These are phyloP conservation scores for Zymoseptoria tritici DNA, from an alignment of 2,329 filamentous ascomycete species.

Conservation along the genomic window DNA sequence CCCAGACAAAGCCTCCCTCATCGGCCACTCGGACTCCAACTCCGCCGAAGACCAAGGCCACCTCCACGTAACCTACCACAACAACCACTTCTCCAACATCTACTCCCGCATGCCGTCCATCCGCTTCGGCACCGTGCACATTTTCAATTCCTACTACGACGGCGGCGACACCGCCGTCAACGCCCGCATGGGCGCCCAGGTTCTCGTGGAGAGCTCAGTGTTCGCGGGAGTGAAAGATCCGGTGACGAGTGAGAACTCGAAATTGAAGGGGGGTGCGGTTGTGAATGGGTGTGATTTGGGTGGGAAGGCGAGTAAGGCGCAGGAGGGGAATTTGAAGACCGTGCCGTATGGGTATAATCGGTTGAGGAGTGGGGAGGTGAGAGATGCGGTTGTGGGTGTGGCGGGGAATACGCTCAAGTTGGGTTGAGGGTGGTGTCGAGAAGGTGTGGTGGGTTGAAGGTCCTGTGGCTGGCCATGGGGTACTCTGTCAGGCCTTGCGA, in stretches of 20 bases:
- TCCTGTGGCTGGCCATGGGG: background rate
- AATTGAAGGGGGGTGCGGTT: constrained; percentile 32
- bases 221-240: constrained; percentile 30
- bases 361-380: constrained; percentile 30
- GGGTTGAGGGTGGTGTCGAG: constrained; percentile 3
- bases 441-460: background rate
- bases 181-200: constrained; percentile 36
- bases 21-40: constrained; percentile 56
- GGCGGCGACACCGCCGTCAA: constrained; percentile 34
- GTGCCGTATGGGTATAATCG: constrained; percentile 31
- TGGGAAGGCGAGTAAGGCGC: constrained; percentile 26
- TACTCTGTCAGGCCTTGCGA: no score
- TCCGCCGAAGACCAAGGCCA: constrained; percentile 52
- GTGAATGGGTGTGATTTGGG: constrained; percentile 35
- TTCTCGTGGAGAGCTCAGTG: constrained; percentile 38
- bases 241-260: constrained; percentile 28
- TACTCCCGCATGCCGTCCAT: constrained; percentile 57
- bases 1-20: constrained; percentile 48
- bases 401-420: constrained; percentile 35
- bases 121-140: constrained; percentile 60
- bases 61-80: constrained; percentile 57
- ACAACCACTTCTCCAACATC: constrained; percentile 60
- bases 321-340: constrained; percentile 27
- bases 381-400: constrained; percentile 33
- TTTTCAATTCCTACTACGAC: constrained; percentile 49